Conservation (phyloP, 495 filamentous ascomycete genomes). For the Tuber aestivum region DNA sequence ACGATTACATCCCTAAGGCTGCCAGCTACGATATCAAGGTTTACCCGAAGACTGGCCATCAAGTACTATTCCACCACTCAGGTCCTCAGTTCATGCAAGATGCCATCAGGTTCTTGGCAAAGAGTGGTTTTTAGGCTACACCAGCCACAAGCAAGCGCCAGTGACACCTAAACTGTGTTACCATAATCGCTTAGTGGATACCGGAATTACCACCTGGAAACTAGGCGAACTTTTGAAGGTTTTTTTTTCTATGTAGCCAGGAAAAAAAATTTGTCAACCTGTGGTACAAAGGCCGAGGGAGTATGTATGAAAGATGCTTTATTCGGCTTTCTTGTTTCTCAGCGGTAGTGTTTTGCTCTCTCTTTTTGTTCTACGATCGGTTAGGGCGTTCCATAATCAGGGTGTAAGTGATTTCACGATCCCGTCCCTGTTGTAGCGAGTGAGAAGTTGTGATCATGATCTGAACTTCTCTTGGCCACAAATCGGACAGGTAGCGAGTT, state of each 20-base stretch:
- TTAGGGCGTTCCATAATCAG: background rate
- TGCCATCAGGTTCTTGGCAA: slow-evolving; percentile 10
- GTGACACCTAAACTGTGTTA: background rate
- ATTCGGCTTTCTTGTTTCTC: background rate
- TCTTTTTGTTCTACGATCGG: background rate
- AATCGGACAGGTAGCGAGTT: background rate
- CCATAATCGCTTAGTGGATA: background rate
- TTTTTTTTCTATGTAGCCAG: background rate
- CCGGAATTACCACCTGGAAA: background rate
- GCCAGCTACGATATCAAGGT: slow-evolving; percentile 25
- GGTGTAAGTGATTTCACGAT: background rate
- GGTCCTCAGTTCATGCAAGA: slow-evolving; percentile 17
- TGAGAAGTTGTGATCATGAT: background rate
- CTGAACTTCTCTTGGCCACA: background rate
- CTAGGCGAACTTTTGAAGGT: background rate
- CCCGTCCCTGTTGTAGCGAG: background rate
- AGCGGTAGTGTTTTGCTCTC: background rate
- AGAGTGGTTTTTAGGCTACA: slow-evolving; percentile 8
- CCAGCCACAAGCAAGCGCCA: background rate
- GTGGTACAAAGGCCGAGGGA: background rate
- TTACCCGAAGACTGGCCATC: slow-evolving; percentile 25
- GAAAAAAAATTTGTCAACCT: background rate
- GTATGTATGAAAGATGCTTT: background rate
- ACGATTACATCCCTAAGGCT: slow-evolving; percentile 28
- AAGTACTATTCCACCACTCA: slow-evolving; percentile 29